Evolutionary conservation across 257 asterid genomes (phyloP).

Genomic region (Solanum rostratum): DNA sequence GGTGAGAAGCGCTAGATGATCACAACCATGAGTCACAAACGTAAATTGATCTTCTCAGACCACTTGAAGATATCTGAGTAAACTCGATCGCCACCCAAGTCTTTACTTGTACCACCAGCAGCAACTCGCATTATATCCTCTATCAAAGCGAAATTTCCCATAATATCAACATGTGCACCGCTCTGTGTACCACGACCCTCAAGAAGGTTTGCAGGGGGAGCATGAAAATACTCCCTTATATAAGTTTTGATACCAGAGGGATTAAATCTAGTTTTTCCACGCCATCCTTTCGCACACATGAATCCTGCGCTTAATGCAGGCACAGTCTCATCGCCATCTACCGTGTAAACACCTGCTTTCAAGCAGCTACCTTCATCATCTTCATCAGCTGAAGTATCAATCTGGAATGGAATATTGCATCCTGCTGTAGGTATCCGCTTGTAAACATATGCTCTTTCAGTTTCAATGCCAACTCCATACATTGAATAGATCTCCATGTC

Average conservation of each 20-base stretch:
- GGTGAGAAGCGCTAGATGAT: neutral
- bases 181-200: conserved; percentile 94
- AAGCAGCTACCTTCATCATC: conserved; percentile 37
- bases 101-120: conserved; percentile 63
- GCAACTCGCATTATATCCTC: conserved; percentile 73
- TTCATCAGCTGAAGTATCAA: conserved; percentile 52
- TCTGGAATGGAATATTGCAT: conserved; percentile 69
- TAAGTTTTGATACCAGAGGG: conserved; percentile 59
- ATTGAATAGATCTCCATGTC: conserved; percentile 66
- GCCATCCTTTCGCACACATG: conserved; percentile 88
- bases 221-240: conserved; percentile 62
- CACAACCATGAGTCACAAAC: conserved; percentile 13
- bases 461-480: conserved; percentile 75
- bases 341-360: conserved; percentile 46
- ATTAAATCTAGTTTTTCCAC: conserved; percentile 72
- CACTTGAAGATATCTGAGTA: conserved; percentile 65
- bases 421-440: conserved; percentile 40
- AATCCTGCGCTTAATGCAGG: conserved; percentile 70
- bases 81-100: conserved; percentile 67
- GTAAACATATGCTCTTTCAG: conserved; percentile 72
- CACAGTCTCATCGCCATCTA: conserved; percentile 77
- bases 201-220: conserved; percentile 63
- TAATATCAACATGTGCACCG: conserved; percentile 79
- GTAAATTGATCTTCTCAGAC: conserved; percentile 59
- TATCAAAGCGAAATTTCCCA: conserved; percentile 77